Conservation (phyloP, 371 early-diverging fungal genomes). For the Mortierella sp. region DNA sequence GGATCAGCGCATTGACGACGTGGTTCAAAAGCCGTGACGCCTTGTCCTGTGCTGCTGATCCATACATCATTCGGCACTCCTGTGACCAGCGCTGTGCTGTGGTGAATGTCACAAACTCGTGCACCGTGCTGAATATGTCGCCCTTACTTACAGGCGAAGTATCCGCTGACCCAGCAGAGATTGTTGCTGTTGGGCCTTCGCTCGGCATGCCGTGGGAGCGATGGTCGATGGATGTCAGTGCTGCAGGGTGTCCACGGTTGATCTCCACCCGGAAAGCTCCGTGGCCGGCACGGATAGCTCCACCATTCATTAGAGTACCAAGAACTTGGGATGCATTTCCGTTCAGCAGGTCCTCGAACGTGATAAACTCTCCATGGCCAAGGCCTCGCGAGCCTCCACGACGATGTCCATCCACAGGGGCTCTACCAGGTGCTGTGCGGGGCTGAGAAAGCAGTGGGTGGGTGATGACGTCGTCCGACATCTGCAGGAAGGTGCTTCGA, state of each 20-base stretch:
- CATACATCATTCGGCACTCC: slow-evolving; percentile 88
- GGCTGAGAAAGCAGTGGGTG: slow-evolving; percentile 78
- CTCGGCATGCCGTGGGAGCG: too few relatives aligned
- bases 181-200: slow-evolving; percentile 48
- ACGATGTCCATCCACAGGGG: slow-evolving; percentile 23
- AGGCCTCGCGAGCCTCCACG: slow-evolving; percentile 37
- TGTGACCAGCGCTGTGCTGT: slow-evolving; percentile 90
- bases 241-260: slow-evolving; percentile 57
- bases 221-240: slow-evolving; percentile 49
- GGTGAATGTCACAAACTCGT: slow-evolving; percentile 79
- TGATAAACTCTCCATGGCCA: slow-evolving; percentile 64
- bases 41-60: slow-evolving; percentile 67
- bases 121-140: slow-evolving; percentile 66
- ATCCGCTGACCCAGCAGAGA: slow-evolving; percentile 27
- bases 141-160: slow-evolving; percentile 5
- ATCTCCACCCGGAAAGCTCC: slow-evolving; percentile 68
- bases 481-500: slow-evolving; percentile 32
- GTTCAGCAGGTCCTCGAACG: slow-evolving; percentile 78
- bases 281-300: slow-evolving; percentile 55
- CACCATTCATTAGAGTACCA: slow-evolving; percentile 69
- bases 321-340: slow-evolving; percentile 76
- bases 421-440: slow-evolving; percentile 39
- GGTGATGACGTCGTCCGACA: slow-evolving; percentile 68
- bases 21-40: slow-evolving; percentile 69
- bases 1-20: slow-evolving; percentile 79